Evolutionary conservation across 2,329 filamentous ascomycete species (phyloP), one percentile per base, ranked within the genome.

Genomic region (Trichoderma guizhouense): DNA sequence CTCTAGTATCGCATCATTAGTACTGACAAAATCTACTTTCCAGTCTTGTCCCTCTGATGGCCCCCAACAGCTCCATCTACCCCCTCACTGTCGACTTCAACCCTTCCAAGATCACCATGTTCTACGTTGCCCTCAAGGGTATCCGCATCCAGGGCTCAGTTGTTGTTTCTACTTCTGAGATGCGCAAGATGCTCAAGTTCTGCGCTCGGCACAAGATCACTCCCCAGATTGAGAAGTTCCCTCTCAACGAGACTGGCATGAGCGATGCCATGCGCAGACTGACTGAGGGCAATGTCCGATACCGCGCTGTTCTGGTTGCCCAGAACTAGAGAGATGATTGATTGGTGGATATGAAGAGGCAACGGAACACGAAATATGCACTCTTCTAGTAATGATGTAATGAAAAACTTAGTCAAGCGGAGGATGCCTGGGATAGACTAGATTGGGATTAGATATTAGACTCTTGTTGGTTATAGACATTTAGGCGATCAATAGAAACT

Each of bases 141-240:
- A 65, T 58, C 51, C 43, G 62, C 15, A 67, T 71, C 62, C 66
- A 58, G 14, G 87, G 86, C 5, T 79, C 79, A 12, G 67, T 74
- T 26, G 79, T 88, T 73, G 86, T 87, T 3, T 83, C 83, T 28
- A 87, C 88, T 1, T 79, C 79, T 24, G 86, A 90, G 76, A 90
- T 90, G 64, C 81, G 84, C 68, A 86, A 88, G 74, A 91, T 91
- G 89, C 77, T 91, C 68, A 74, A 85, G 69, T 83, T 91, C 73
- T 88, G 86, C 15, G 87, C 83, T 0, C 83, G 88, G 64, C 86
- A 89, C 79, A 82, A 83, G 2, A 79, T 90, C 26, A 84, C 86
- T 79, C 86, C 87, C 1, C 88, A 86, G 86, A 83, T 90, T 36
- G 82, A 90, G 76, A 81, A 84, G 76, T 81, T 85, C 71, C 83